Evolutionary conservation across 805 yeast species (phyloP).

Genomic region (Yarrowia divulgata): DNA sequence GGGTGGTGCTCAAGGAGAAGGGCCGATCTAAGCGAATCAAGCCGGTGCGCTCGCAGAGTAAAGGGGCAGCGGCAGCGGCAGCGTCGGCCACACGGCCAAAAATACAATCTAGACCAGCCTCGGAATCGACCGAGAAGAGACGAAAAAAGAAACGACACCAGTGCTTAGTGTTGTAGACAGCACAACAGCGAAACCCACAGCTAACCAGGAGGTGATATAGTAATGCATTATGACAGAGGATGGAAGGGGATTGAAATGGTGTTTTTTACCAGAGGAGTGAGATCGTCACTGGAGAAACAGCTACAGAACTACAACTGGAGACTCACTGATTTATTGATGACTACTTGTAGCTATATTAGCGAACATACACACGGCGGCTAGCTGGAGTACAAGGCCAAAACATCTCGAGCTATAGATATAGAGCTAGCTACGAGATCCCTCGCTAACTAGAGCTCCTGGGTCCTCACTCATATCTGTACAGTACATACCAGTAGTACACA

Average conservation of each 20-base stretch:
- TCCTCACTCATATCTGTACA: too few species aligned
- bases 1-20: constrained; percentile 47
- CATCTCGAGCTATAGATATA: too few species aligned
- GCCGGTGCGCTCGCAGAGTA: constrained; percentile 10
- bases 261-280: too few species aligned
- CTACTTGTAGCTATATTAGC: too few species aligned
- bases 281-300: too few species aligned
- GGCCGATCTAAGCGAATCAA: not conserved
- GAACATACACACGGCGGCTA: too few species aligned
- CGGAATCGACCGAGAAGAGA: constrained; percentile 6
- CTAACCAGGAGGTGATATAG: constrained; percentile 5
- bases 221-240: constrained; percentile 1
- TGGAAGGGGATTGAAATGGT: not conserved
- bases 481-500: too few species aligned
- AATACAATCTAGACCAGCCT: not conserved
- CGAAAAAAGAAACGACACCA: constrained; percentile 37
- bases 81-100: constrained; percentile 29
- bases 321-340: too few species aligned
- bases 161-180: constrained; percentile 21
- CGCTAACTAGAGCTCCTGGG: too few species aligned
- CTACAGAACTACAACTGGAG: too few species aligned
- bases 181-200: constrained; percentile 1
- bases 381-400: too few species aligned
- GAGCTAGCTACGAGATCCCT: too few species aligned
- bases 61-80: constrained; percentile 34